Conservation (phyloP, 345 rosid species). For the Theobroma cacao region DNA sequence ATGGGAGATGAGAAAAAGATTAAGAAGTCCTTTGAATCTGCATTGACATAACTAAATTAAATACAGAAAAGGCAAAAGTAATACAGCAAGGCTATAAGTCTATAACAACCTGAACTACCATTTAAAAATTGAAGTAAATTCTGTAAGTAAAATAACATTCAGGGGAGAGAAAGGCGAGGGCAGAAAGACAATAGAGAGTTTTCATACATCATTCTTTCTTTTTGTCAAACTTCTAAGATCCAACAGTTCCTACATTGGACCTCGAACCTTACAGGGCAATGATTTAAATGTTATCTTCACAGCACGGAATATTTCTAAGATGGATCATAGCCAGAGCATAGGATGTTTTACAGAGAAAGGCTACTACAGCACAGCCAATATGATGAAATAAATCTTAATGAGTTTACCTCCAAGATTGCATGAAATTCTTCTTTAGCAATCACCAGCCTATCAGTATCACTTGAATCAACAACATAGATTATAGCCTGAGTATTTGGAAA, state of each 20-base stretch:
- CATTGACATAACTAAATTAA: background rate
- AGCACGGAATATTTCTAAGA: background rate
- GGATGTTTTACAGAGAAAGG: background rate
- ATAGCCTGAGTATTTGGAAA: conserved; percentile 82
- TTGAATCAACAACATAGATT: conserved; percentile 76
- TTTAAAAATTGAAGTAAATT: background rate
- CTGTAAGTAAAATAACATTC: background rate
- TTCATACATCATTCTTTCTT: background rate
- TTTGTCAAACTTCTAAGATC: background rate
- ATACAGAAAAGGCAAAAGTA: background rate
- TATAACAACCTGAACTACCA: background rate
- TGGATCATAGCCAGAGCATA: background rate
- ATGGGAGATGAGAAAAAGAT: background rate
- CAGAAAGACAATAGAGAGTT: background rate
- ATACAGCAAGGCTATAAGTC: background rate
- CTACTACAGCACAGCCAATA: background rate
- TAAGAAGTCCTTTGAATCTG: background rate
- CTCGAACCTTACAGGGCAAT: background rate
- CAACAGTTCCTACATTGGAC: background rate
- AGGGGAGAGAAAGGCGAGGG: background rate
- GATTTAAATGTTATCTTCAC: background rate
- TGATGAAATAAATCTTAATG: conserved; percentile 10
- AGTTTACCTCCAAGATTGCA: conserved; percentile 68
- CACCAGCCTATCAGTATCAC: conserved; percentile 67
- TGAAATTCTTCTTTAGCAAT: conserved; percentile 83